These are phyloP conservation scores for Hippophae tibetana DNA, from an alignment of 306 rosid genomes.

Conservation along the genomic window DNA sequence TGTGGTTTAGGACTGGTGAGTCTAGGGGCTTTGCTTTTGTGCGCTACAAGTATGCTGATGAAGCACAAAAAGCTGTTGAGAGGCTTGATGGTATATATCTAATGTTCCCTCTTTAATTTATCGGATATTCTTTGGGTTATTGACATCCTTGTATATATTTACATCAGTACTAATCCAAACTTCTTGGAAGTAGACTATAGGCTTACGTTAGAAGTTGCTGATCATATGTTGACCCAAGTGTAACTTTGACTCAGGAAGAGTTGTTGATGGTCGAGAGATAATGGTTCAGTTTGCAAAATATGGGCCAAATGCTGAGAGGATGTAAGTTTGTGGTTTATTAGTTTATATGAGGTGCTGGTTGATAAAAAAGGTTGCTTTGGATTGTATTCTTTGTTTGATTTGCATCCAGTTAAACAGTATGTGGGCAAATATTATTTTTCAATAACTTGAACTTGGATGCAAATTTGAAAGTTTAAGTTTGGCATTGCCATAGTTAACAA, in stretches of 20 bases:
- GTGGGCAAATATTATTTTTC: too few relatives aligned
- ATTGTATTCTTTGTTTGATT: background rate
- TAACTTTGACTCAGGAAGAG: conserved; percentile 42
- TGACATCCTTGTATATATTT: too few relatives aligned
- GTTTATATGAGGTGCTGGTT: background rate
- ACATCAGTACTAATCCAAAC: background rate
- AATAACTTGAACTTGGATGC: too few relatives aligned
- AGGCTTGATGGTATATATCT: conserved; percentile 60
- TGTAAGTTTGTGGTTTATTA: conserved; percentile 38
- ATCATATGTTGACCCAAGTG: background rate
- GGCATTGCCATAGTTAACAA: too few relatives aligned
- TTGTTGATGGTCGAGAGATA: conserved; percentile 92
- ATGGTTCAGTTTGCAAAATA: conserved; percentile 89
- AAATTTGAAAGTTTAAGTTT: too few relatives aligned
- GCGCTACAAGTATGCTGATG: conserved; percentile 84
- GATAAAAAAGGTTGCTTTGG: background rate
- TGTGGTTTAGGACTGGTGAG: conserved; percentile 58
- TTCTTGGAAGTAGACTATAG: background rate
- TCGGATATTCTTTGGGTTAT: too few relatives aligned
- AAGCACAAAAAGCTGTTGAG: conserved; percentile 82
- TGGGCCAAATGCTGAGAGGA: conserved; percentile 88
- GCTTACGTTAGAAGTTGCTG: background rate
- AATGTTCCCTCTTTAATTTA: background rate
- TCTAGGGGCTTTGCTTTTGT: conserved; percentile 93
- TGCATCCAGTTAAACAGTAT: too few relatives aligned